Conservation (phyloP, 306 rosid species). For the Quercus engelmannii region DNA sequence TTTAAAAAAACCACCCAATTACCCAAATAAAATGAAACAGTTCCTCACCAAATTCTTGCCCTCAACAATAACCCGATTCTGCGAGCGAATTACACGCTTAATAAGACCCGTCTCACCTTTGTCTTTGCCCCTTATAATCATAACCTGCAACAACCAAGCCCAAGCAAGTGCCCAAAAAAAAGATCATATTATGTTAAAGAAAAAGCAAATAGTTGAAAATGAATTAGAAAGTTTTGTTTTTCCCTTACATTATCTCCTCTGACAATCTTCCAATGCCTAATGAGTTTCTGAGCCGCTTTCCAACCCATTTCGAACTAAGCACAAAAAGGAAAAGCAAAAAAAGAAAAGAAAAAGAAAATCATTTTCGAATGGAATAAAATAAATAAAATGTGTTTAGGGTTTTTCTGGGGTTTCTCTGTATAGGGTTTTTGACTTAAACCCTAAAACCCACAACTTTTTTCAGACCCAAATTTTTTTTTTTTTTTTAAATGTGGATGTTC, state of each 20-base stretch:
- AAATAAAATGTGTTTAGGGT: not conserved
- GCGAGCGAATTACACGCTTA: constrained; percentile 85
- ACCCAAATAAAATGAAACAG: not conserved
- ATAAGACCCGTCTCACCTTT: constrained; percentile 73
- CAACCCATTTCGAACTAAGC: constrained; percentile 60
- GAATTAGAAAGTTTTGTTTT: not conserved
- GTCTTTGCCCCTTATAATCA: constrained; percentile 90
- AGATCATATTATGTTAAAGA: not conserved
- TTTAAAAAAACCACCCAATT: not conserved
- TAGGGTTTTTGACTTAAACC: too few species aligned
- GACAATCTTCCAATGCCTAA: constrained; percentile 83
- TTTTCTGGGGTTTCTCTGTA: too few species aligned
- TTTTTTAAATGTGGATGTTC: too few species aligned
- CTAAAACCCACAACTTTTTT: too few species aligned
- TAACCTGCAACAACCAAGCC: constrained; percentile 47
- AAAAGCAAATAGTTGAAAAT: not conserved
- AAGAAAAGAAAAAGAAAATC: not conserved
- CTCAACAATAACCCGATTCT: constrained; percentile 90
- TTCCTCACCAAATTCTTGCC: constrained; percentile 84
- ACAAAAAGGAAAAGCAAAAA: not conserved
- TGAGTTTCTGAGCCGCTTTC: constrained; percentile 97
- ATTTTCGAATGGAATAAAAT: not conserved
- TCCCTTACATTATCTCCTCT: constrained; percentile 79
- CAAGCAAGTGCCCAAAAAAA: not conserved
- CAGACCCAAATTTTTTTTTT: too few species aligned